Evolutionary conservation across 768 basidiomycete species (phyloP), one percentile per base, ranked within the genome.

Genomic region (Candolleomyces eurysporus): DNA sequence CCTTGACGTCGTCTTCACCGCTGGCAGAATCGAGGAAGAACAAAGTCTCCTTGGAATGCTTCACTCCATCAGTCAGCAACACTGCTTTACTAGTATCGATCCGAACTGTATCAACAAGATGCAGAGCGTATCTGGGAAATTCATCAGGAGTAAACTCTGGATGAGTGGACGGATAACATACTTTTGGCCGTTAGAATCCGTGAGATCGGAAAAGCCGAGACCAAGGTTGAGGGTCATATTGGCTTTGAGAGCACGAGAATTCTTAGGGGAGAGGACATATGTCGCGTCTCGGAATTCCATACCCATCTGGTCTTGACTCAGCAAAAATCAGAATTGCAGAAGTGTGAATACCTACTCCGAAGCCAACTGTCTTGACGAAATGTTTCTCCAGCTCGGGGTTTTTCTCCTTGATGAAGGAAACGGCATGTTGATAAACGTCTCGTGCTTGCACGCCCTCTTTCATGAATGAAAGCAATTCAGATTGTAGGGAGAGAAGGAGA

Each of bases 241-340:
- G 57, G 87, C 78, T 68, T 84, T 87, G 53, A 98, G 71, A 14
- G 75, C 76, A 10, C 89, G 86, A 7, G 75, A 76, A 67, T 93
- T 96, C 78, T 96, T 98, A 8, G 87, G 64, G 5, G 89, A 90
- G 42, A 98, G 77, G 13, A 95, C 75, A 71, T 95, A 97, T 0
- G 87, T 79, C 10, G 89, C 85, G 70, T 99, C 96, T 46, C 95
- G 87, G 76, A 96, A 98, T 72, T 99, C 96, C 70, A 98, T 86
- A 6, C 96, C 96, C 72, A 89, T 98, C 96, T 98, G 66, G 13
- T 19, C 46, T 36, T 51, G 31, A 46, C 59, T 21, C 58, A 52
- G 30, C 36, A 49, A 57, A 31, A 60, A n/a, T n/a, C 42, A 50
- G 32, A 58, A 16, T 52, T 7, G 46, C 11, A 40, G 10, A 32